Base-by-base conservation (phyloP, 306 rosid genomes). In the Lathyrus oleraceus region DNA sequence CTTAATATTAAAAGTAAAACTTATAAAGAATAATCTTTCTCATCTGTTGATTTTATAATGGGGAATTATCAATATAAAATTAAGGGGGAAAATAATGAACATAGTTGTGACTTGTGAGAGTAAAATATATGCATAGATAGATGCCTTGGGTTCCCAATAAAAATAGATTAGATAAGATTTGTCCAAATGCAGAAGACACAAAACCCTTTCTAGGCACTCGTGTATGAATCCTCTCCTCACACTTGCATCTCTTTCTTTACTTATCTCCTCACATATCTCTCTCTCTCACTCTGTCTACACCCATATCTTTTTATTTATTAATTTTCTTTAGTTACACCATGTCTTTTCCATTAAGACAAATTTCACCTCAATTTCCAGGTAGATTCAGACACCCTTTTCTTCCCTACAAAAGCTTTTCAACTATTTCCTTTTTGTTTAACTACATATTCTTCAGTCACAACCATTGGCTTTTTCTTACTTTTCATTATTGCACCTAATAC, bases 301-400 rank as follows among this genome's bases (percentile, higher is more conserved):
- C 70, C 67, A 65, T 67, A 61, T 53, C 74, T 21, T 63, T 43
- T 58, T 48, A 48, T 69, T 32, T 35, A 12, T 45, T 27, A 6
- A 5, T 32, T 32, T 76, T 52, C 38, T 76, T 57, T 72, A 77
- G 38, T 61, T 75, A 78, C 85, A 85, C 70, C 48, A 56, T 82
- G 92, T 84, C 83, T 77, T 81, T 83, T 85, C 81, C 71, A 73
- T 79, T 48, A 73, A 81, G 92, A 86, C 95, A 83, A 86, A 92
- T 69, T 73, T 82, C 96, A 90, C 87, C 96, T 83, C 96, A 76
- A 86, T 84, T 87, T 90, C 93, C 93, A 90, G 96, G 91, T 87
- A 84, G 96, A 92, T 92, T 85, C 93, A 85, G 85, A 70, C 83
- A 83, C 89, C 84, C 75, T 79, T 84, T 86, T 82, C 75, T 70